A percentile compares a stretch with the other conserved stretches of the same genome.
Evolutionary conservation across 768 basidiomycete species (phyloP).

Genomic region (Termitomyces sp.): DNA sequence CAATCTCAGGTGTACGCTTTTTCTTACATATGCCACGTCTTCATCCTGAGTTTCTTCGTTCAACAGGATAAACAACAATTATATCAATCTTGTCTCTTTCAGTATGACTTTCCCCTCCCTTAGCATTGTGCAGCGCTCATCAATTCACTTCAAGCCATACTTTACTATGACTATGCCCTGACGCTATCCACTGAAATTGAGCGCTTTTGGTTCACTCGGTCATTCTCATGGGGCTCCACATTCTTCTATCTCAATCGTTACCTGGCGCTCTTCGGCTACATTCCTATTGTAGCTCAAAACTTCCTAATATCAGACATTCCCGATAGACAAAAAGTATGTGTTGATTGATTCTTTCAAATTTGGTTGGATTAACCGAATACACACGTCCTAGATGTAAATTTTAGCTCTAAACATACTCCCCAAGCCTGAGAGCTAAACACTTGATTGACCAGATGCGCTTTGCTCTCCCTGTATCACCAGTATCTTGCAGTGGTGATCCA

Average conservation of each 20-base stretch:
- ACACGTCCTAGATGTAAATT: neutral
- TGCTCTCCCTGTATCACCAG: constrained; percentile 23
- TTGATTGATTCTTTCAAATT: neutral
- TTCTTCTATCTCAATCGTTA: constrained; percentile 47
- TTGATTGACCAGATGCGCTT: constrained; percentile 17
- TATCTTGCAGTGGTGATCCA: constrained; percentile 31
- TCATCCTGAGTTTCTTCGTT: neutral
- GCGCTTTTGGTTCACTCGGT: constrained; percentile 38
- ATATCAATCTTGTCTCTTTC: constrained; percentile 14
- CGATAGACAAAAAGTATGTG: constrained; percentile 22
- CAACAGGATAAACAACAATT: constrained; percentile 11
- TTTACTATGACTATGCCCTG: constrained; percentile 48
- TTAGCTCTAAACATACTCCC: neutral
- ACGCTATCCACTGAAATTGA: constrained; percentile 41
- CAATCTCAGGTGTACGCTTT: neutral
- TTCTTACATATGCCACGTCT: neutral
- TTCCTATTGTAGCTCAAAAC: constrained; percentile 30
- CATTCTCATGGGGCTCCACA: constrained; percentile 27
- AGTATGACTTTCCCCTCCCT: constrained; percentile 5
- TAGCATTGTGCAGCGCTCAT: neutral
- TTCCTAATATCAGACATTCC: constrained; percentile 25
- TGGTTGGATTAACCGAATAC: neutral
- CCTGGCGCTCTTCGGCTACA: constrained; percentile 32
- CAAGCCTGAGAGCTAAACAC: neutral
- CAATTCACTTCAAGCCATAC: constrained; percentile 25